Base-by-base conservation (phyloP, 2,329 filamentous ascomycete genomes). In the Aspergillus fumigatiaffinis region DNA sequence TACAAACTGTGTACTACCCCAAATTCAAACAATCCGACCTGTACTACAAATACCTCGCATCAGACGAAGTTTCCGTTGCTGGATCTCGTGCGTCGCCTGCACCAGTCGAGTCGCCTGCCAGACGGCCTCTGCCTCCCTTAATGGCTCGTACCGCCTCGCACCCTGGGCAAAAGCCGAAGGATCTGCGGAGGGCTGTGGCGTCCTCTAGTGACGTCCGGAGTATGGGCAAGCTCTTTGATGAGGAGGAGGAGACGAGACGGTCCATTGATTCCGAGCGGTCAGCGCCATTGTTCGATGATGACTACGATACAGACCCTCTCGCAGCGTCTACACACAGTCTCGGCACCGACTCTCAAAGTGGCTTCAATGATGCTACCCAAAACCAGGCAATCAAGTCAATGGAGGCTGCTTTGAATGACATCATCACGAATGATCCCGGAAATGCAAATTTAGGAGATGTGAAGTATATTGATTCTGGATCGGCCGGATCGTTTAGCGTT, bases 21-120 rank as follows among this genome's bases (percentile, higher is more conserved):
- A 85, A 84, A 21, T 99, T 99, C 78, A 96, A 92, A 69, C 90
- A 87, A 65, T 96, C 94, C 0, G 94, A 97, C 68, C 76, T 99
- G 0, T 99, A 92, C 72, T 97, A 94, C 79, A 99, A 99, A 72
- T 97, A 92, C 71, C 81, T 99, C 1, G 91, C 93, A 7, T 90
- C 93, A 12, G 91, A 96, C 67, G 92, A 96, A 74, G 75, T 76
- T 29, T 64, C 67, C 4, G 62, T 64, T 44, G 63, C 73, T 7
- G 58, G 52, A 32, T 47, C 68, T 35, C 65, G 66, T 46, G 51
- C 53, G 2, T 60, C 62, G 25, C 56, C 66, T 25, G 53, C 59
- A 23, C 64, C 61, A 10, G 57, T 63, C 23, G 70, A 74, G 25
- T 53, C 69, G n/a, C 68, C 72, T 25, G 72, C 72, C 51, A 66